Base-by-base conservation (phyloP, 371 early-diverging fungal species). In the Choanephora cucurbitarum region DNA sequence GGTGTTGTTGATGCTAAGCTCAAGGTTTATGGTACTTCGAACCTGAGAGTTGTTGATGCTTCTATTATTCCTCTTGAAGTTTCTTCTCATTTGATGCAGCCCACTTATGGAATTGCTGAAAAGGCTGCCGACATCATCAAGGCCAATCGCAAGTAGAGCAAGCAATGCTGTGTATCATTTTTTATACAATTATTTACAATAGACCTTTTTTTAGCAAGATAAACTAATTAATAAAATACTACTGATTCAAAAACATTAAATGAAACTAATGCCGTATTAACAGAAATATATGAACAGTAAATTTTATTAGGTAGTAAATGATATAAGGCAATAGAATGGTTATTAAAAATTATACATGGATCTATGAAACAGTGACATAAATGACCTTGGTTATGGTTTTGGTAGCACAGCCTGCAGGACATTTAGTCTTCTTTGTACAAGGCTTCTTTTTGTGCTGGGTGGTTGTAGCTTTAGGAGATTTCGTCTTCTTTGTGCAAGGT, bases 21-120 rank as follows among this genome's bases (percentile, higher is more conserved):
- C n/a, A 55, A 61, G 17, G 78, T 75, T 2, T 55, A 72, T 45
- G 73, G 76, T 18, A 57, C 72, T 17, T 61, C 67, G 5, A 60
- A 67, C 3, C 50, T 80, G 23, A 42, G 78, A 8, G 70, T 80
- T 14, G 65, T 80, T 22, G 80, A 80, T 55, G 72, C 76, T 5
- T 70, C 75, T 42, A 66, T 69, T 23, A 69, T 80, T 44, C 80
- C 80, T 18, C 33, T 53, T n/a, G 34, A 62, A 21, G 46, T 56
- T 15, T 56, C 53, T n/a, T 54, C 56, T 9, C 55, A 66, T 32
- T 49, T 64, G 32, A 64, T 52, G 57, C 59, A 48, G 9, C 59
- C 66, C 19, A 39, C 47, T 17, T 57, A 57, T 37, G 63, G 49
- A 24, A 37, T 65, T 33, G 66, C 58, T 23, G 64, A 64, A 28